Evolutionary conservation across 164 flowering plant genomes (phyloP).

Genomic region (Houttuynia cordata): DNA sequence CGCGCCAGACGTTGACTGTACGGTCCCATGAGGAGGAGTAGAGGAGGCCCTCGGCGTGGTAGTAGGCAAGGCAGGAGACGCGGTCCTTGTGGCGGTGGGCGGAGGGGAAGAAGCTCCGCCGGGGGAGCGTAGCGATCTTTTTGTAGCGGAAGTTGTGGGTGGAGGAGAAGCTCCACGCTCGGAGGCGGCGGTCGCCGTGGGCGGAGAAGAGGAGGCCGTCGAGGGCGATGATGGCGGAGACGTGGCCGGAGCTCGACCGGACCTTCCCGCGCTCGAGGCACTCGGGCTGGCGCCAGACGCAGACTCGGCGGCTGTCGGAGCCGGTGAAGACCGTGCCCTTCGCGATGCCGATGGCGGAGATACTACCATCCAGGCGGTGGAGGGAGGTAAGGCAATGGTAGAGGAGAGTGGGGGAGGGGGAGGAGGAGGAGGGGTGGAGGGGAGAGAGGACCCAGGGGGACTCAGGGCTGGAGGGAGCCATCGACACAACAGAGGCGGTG

Average conservation of each 20-base stretch:
- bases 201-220: conserved; percentile 22
- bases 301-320: conserved; percentile 27
- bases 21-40: conserved; percentile 31
- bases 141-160: conserved; percentile 8
- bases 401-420: conserved; percentile 19
- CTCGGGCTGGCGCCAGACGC: conserved; percentile 32
- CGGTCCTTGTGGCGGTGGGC: conserved; percentile 24
- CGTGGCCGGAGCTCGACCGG: conserved; percentile 17
- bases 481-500: conserved; percentile 1
- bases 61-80: conserved; percentile 37
- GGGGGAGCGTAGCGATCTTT: conserved; percentile 14
- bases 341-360: conserved; percentile 24
- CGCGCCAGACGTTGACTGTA: conserved; percentile 25
- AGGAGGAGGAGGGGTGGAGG: conserved; percentile 3
- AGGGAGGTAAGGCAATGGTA: conserved; percentile 27
- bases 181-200: conserved; percentile 24
- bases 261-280: conserved; percentile 24
- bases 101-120: conserved; percentile 2
- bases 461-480: conserved; percentile 12
- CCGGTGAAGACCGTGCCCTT: conserved; percentile 28
- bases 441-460: conserved; percentile 26
- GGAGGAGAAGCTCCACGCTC: conserved; percentile 19
- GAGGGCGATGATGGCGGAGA: conserved; percentile 25
- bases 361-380: conserved; percentile 29
- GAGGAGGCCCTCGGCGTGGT: conserved; percentile 20